Base-by-base conservation (phyloP, 768 basidiomycete species). In the Cystobasidium ongulense region DNA sequence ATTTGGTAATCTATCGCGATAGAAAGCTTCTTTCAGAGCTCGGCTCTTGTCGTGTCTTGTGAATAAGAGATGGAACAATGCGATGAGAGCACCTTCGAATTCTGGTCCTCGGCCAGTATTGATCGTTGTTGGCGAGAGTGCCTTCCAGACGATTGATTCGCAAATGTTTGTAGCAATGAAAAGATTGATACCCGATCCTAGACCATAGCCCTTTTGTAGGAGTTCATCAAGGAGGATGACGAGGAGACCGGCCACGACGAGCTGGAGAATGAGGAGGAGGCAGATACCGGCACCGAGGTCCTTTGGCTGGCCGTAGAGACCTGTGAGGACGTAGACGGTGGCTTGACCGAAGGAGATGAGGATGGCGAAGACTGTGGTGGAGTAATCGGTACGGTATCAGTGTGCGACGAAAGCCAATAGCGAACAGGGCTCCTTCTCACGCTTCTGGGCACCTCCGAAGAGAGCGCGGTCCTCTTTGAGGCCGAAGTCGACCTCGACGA, bases 151-250 rank as follows among this genome's bases (percentile, higher is more conserved):
- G 84, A 99, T 98, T 76, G 90, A 91, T 82, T 99, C 96, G 82
- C 95, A 98, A 78, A 99, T 98, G 85, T 98, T 99, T 84, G 96
- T 98, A 2, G 95, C 96, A 78, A 98, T 96, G 86, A 98, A 98
- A 73, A 98, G 89, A 73, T 93, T 94, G 82, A 99, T 97, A 76
- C 96, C 96, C 3, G 92, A 94, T 73, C 96, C 96, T 76, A 98
- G 91, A 80, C 96, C 95, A 82, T 99, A 98, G 52, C 95, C 96
- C 81, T 98, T 98, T 79, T 97, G 95, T 77, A 99, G 90, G 75
- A 99, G 91, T 82, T 98, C 94, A 80, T 98, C 95, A 77, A 99
- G 91, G 77, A 98, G 88, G 78, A 97, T 92, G 81, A 98, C 96
- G 82, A 99, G 95, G 78, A 98, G 88, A 46, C 92, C 87, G 13